These are phyloP conservation scores for Phytophthora palmivora DNA, from an alignment of 352 stramenopile genomes.

Conservation along the genomic window DNA sequence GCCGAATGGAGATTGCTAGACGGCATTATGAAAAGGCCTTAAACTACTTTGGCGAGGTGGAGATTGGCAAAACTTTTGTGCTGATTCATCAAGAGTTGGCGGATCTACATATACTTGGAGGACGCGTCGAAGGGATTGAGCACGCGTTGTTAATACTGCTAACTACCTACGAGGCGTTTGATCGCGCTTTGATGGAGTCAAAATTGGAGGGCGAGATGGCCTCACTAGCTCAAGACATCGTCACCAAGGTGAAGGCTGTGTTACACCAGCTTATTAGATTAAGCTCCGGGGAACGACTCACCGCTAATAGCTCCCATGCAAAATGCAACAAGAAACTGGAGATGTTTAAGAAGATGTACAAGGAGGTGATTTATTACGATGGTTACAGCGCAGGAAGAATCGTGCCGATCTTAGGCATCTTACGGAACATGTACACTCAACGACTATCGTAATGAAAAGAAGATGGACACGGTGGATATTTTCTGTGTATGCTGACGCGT, in stretches of 20 bases:
- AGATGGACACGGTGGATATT: neutral
- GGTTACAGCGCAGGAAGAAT: conserved; percentile 51
- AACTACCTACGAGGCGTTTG: conserved; percentile 80
- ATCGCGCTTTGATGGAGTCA: conserved; percentile 13
- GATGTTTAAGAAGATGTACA: conserved; percentile 89
- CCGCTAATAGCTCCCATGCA: conserved; percentile 26
- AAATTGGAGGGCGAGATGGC: conserved; percentile 44
- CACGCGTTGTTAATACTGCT: conserved; percentile 81
- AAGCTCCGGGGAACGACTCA: conserved; percentile 22
- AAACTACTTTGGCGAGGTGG: conserved; percentile 73
- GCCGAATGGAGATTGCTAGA: conserved; percentile 82
- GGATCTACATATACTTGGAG: conserved; percentile 74
- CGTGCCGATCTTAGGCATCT: conserved; percentile 54
- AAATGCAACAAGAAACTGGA: conserved; percentile 63
- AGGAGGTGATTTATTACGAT: conserved; percentile 83
- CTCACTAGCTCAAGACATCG: conserved; percentile 46
- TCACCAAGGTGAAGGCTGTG: conserved; percentile 62
- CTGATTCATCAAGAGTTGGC: conserved; percentile 86
- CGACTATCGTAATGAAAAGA: neutral
- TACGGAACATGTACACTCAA: conserved; percentile 60
- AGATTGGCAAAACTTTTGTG: conserved; percentile 82
- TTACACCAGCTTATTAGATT: conserved; percentile 75
- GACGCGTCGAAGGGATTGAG: conserved; percentile 74
- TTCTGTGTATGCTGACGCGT: too few species aligned
- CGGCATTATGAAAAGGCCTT: conserved; percentile 87